A percentile compares a stretch with the other conserved stretches of the same genome.
These are phyloP conservation scores for Coemansia sp. DNA, from an alignment of 192 early-diverging fungal species.

Conservation along the genomic window DNA sequence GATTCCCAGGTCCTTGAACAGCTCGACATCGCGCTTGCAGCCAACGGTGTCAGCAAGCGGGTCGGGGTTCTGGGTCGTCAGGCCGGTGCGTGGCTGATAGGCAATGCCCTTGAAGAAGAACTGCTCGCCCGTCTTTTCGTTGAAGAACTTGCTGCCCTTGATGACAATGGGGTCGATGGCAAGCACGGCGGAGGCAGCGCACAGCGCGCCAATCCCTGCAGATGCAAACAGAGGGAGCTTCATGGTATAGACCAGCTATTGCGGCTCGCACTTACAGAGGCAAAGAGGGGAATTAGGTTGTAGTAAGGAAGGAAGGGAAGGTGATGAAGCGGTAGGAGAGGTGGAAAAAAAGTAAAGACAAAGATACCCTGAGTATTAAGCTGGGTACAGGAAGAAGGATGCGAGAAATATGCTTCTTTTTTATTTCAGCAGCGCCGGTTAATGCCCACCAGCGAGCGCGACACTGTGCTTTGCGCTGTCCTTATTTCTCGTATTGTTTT, in stretches of 20 bases:
- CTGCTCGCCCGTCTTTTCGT: conserved; percentile 66
- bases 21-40: conserved; percentile 61
- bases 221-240: conserved; percentile 20
- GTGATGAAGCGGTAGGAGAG: not conserved
- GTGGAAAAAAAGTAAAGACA: not conserved
- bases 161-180: conserved; percentile 64
- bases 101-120: conserved; percentile 74
- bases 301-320: not conserved
- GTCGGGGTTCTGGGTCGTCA: conserved; percentile 45
- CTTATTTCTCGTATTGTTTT: too few species aligned
- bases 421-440: too few species aligned
- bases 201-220: conserved; percentile 22
- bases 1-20: conserved; percentile 64
- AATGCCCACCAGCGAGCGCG: too few species aligned
- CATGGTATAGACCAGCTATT: conserved; percentile 12
- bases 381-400: too few species aligned
- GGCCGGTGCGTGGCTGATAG: conserved; percentile 62
- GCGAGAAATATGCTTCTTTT: too few species aligned
- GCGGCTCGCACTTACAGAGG: not conserved
- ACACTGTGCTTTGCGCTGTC: too few species aligned
- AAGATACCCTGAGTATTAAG: too few species aligned
- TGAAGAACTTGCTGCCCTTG: conserved; percentile 71
- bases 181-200: conserved; percentile 16
- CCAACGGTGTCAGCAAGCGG: conserved; percentile 61
- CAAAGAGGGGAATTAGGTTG: not conserved